These are phyloP conservation scores for Lactifluus piperatus DNA, from an alignment of 768 basidiomycete species.

Conservation along the genomic window DNA sequence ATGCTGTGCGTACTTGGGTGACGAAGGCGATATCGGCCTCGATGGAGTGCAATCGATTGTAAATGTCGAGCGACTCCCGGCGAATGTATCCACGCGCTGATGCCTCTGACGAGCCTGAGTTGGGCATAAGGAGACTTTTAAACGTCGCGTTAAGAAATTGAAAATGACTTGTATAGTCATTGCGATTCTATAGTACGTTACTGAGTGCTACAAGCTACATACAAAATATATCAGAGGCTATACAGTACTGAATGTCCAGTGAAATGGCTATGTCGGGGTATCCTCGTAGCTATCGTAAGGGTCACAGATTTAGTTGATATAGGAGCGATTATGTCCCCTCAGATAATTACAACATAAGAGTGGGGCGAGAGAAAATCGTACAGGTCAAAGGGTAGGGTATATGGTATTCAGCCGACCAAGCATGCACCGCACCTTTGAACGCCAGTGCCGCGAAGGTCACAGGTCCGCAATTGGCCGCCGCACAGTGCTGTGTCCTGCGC, in stretches of 20 bases:
- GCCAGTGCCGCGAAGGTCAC: slow-evolving; percentile 19
- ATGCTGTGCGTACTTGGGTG: slow-evolving; percentile 38
- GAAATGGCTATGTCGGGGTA: neutral
- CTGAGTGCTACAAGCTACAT: neutral
- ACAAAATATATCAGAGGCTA: neutral
- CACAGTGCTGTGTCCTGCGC: slow-evolving; percentile 16
- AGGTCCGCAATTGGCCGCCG: slow-evolving; percentile 8
- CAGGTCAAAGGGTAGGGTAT: neutral
- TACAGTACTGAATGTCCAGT: neutral
- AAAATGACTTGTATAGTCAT: neutral
- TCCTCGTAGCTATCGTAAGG: neutral
- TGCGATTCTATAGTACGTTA: neutral
- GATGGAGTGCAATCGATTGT: slow-evolving; percentile 84
- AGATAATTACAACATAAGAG: neutral
- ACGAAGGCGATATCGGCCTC: slow-evolving; percentile 71
- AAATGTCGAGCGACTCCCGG: slow-evolving; percentile 66
- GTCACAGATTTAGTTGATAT: neutral
- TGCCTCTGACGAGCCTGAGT: slow-evolving; percentile 1
- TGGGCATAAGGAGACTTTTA: neutral
- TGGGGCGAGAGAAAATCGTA: neutral
- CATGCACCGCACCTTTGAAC: slow-evolving; percentile 17
- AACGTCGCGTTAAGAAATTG: neutral
- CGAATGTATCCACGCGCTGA: slow-evolving; percentile 43
- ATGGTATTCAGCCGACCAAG: slow-evolving; percentile 13
- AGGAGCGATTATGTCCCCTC: neutral